These are phyloP conservation scores for Saccharomyces cerevisiae DNA, from an alignment of 805 yeast species.

Conservation along the genomic window DNA sequence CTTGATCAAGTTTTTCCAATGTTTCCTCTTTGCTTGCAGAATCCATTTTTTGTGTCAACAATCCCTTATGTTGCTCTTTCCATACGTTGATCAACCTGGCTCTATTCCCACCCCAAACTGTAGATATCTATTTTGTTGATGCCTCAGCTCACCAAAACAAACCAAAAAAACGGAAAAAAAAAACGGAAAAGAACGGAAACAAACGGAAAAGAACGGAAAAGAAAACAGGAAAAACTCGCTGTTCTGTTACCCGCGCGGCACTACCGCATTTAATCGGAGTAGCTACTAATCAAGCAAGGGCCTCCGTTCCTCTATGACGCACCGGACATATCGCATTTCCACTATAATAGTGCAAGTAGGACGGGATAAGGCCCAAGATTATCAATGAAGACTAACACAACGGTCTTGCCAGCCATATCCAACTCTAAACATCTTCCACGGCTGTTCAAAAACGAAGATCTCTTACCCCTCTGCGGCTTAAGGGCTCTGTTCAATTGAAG, in stretches of 20 bases:
- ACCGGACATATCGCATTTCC: neutral
- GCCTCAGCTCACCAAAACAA: neutral
- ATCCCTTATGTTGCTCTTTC: neutral
- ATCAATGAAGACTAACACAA: neutral
- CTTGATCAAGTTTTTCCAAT: slow-evolving; percentile 67
- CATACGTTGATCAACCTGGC: neutral
- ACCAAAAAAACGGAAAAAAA: neutral
- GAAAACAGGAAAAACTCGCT: neutral
- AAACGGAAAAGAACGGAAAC: neutral
- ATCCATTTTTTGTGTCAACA: neutral
- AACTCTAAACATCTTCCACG: neutral
- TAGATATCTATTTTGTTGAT: neutral
- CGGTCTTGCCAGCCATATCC: neutral
- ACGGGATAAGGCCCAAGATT: neutral
- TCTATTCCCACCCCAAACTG: neutral
- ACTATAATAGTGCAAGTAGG: neutral
- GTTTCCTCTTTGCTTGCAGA: slow-evolving; percentile 3
- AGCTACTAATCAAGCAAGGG: neutral
- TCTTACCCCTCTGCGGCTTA: neutral
- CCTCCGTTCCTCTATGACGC: neutral
- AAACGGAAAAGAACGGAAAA: neutral
- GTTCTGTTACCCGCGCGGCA: neutral
- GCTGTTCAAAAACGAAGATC: neutral
- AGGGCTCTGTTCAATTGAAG: neutral
- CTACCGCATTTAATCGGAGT: neutral